Percentiles rank a stretch among this genome's conserved stretches.
Conservation (phyloP, 75 land plant species). For the Pseudotsuga menziesii region DNA sequence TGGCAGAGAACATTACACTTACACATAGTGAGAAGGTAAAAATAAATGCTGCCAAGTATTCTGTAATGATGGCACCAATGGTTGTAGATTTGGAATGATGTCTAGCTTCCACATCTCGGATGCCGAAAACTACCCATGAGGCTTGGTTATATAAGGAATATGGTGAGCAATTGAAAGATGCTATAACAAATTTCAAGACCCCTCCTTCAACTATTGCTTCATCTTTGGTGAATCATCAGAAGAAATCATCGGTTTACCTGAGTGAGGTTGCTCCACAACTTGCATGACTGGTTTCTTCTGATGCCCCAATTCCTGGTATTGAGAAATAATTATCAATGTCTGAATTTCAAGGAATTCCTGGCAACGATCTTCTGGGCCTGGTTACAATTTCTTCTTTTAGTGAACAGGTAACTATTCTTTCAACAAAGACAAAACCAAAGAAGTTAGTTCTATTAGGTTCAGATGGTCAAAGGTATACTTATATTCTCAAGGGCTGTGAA, state of each 20-base stretch:
- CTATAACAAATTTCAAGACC: slow-evolving; percentile 66
- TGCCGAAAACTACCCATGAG: slow-evolving; percentile 87
- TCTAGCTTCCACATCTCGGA: slow-evolving; percentile 74
- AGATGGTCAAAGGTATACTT: too few species aligned
- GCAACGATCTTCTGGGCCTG: slow-evolving; percentile 29
- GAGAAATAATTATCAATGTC: too few species aligned
- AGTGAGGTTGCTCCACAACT: too few species aligned
- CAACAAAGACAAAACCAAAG: slow-evolving; percentile 99
- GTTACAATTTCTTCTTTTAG: too few species aligned
- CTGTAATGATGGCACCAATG: slow-evolving; percentile 97
- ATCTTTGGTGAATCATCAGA: slow-evolving; percentile 76
- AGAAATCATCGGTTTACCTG: slow-evolving; percentile 61
- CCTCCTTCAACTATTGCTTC: too few species aligned
- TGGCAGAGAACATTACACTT: too few species aligned
- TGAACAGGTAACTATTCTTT: slow-evolving; percentile 67
- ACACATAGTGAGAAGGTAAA: too few species aligned
- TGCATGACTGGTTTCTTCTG: slow-evolving; percentile 62
- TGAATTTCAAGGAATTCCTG: slow-evolving; percentile 19
- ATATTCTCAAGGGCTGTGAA: slow-evolving; percentile 94
- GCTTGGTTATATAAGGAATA: slow-evolving; percentile 82
- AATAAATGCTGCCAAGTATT: too few species aligned
- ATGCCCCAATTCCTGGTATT: slow-evolving; percentile 97
- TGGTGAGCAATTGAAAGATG: slow-evolving; percentile 66
- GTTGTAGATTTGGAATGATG: slow-evolving; percentile 87
- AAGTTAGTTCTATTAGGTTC: too few species aligned